Percentiles rank a stretch among this genome's conserved stretches.
These are phyloP conservation scores for Tetradesmus lagerheimii DNA, from an alignment of 139 green algal genomes.

Conservation along the genomic window DNA sequence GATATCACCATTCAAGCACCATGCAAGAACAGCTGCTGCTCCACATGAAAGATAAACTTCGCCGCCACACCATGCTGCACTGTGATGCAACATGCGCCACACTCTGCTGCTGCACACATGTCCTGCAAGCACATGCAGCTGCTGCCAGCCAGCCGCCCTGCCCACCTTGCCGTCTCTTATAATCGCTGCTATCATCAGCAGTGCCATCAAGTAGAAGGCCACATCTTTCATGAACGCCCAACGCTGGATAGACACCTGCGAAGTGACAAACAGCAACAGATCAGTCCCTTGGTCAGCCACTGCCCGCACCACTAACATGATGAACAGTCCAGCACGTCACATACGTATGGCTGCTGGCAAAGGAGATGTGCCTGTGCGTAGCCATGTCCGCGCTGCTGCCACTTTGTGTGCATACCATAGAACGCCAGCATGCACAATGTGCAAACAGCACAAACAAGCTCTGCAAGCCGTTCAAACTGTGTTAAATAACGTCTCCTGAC, in stretches of 20 bases:
- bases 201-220: slow-evolving; percentile 54
- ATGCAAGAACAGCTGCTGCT: not conserved
- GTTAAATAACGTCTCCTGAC: no score
- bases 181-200: slow-evolving; percentile 46
- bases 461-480: not conserved
- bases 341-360: no score
- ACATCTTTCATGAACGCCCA: slow-evolving; percentile 56
- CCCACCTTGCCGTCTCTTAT: slow-evolving; percentile 38
- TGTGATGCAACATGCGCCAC: not conserved
- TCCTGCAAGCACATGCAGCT: not conserved
- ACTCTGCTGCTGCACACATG: not conserved
- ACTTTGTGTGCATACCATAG: not conserved
- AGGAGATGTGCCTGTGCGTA: no score
- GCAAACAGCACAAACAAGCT: not conserved
- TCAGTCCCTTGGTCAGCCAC: not conserved
- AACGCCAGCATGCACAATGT: not conserved
- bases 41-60: no score
- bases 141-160: not conserved
- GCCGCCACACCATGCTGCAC: no score
- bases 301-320: not conserved
- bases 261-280: not conserved
- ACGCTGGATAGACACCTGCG: slow-evolving; percentile 27
- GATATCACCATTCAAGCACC: not conserved
- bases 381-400: not conserved
- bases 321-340: not conserved